Evolutionary conservation across 2,329 filamentous ascomycete species (phyloP).

Genomic region (Amesomyces nigricolor): DNA sequence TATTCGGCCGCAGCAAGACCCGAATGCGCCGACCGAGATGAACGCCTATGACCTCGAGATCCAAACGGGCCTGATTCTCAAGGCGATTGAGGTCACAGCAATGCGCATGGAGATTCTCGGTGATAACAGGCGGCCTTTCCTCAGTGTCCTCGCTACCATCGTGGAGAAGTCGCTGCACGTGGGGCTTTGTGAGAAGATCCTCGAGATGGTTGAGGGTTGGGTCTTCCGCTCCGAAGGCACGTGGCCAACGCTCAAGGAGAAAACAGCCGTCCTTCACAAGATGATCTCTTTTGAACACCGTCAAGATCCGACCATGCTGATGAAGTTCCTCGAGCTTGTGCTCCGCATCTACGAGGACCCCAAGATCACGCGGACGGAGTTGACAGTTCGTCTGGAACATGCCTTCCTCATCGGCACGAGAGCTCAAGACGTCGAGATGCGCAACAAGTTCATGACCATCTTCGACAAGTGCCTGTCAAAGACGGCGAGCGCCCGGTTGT

Average conservation of each 20-base stretch:
- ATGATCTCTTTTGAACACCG: slow-evolving; percentile 95
- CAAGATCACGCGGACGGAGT: slow-evolving; percentile 87
- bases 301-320: slow-evolving; percentile 74
- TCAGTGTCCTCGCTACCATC: slow-evolving; percentile 88
- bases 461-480: slow-evolving; percentile 94
- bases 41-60: slow-evolving; percentile 76
- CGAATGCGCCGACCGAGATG: slow-evolving; percentile 54
- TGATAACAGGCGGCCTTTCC: slow-evolving; percentile 84
- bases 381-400: slow-evolving; percentile 96
- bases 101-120: slow-evolving; percentile 88
- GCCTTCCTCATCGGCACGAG: slow-evolving; percentile 94
- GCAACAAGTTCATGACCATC: slow-evolving; percentile 92
- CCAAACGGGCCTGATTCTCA: slow-evolving; percentile 87
- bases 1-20: slow-evolving; percentile 45
- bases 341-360: slow-evolving; percentile 98
- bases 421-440: slow-evolving; percentile 92
- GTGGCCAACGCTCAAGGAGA: slow-evolving; percentile 96
- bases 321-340: slow-evolving; percentile 90
- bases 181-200: slow-evolving; percentile 81
- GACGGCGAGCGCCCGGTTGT: slow-evolving; percentile 79
- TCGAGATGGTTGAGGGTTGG: slow-evolving; percentile 92
- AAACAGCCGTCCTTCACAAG: slow-evolving; percentile 97
- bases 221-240: slow-evolving; percentile 93
- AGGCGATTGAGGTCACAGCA: slow-evolving; percentile 88
- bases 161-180: slow-evolving; percentile 92